phyloP scores from a whole-genome alignment of 345 rosid genomes.

The Rhodamnia rubescens region DNA sequence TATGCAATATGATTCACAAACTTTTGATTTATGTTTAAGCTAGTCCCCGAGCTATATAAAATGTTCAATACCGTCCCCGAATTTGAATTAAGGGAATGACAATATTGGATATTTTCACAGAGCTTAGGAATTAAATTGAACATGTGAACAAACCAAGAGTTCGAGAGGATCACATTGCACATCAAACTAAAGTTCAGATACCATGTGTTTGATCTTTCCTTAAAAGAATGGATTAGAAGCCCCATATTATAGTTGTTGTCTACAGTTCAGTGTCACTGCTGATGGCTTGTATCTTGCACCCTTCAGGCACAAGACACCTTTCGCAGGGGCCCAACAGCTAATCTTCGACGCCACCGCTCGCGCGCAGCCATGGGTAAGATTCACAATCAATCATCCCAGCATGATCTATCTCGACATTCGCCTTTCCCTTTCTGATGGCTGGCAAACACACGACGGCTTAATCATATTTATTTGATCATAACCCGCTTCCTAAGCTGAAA shows the following conservation, averaged over 20 bases:
- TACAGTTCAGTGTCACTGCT: background rate
- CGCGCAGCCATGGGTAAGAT: background rate
- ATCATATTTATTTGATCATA: background rate
- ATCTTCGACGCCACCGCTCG: background rate
- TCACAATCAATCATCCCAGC: background rate
- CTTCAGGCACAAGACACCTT: background rate
- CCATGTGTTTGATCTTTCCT: no score
- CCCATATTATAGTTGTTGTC: background rate
- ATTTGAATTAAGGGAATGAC: no score
- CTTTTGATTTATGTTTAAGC: no score
- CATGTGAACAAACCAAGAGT: no score
- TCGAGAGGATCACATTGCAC: no score
- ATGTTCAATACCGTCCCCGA: no score
- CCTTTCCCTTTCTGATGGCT: background rate
- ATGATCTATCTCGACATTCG: background rate
- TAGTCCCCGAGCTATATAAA: no score
- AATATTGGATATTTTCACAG: no score
- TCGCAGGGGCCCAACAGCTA: background rate
- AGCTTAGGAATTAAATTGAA: no score
- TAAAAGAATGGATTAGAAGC: background rate
- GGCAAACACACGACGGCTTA: background rate
- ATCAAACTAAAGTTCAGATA: fast-evolving
- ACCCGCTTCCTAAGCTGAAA: background rate
- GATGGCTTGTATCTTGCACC: background rate
- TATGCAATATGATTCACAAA: no score